A percentile compares a stretch with the other conserved stretches of the same genome.
phyloP scores from a whole-genome alignment of 257 asterid species.

The Anisodus tanguticus region DNA sequence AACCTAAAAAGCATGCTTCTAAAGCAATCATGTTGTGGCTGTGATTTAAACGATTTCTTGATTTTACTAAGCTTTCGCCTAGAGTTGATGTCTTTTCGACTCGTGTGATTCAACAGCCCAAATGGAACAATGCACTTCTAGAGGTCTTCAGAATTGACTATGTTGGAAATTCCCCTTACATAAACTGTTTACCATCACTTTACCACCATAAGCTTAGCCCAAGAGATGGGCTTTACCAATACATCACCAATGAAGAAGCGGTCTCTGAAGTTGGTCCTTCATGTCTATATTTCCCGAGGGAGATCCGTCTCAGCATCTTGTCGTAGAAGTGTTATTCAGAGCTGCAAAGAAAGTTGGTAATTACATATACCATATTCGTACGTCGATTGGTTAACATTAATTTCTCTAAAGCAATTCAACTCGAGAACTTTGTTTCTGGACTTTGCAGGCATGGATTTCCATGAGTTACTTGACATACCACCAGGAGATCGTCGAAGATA shows the following conservation, averaged over 20 bases:
- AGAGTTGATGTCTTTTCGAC: not conserved
- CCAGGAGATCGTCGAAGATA: slow-evolving; percentile 84
- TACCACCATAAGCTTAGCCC: slow-evolving; percentile 73
- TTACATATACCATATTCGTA: not conserved
- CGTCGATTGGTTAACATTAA: not conserved
- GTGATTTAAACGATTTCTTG: not conserved
- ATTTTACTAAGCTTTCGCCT: not conserved
- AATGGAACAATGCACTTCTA: slow-evolving; percentile 82
- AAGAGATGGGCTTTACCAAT: slow-evolving; percentile 84
- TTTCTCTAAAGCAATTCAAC: not conserved
- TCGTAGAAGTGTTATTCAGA: slow-evolving; percentile 80
- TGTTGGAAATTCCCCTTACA: slow-evolving; percentile 73
- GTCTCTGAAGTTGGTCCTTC: slow-evolving; percentile 74
- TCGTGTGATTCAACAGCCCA: slow-evolving; percentile 61
- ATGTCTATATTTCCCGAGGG: slow-evolving; percentile 84
- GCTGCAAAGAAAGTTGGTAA: slow-evolving; percentile 96
- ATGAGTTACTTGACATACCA: slow-evolving; percentile 80
- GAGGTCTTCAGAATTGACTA: slow-evolving; percentile 85
- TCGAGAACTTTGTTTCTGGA: not conserved
- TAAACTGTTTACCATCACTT: slow-evolving; percentile 70
- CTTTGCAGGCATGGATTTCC: slow-evolving; percentile 75
- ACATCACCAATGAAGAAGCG: slow-evolving; percentile 84
- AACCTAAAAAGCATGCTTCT: not conserved
- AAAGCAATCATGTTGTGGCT: not conserved
- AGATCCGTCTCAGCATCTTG: slow-evolving; percentile 95